phyloP scores from a whole-genome alignment of 164 flowering plant species.

The Magnolia changhungtana region DNA sequence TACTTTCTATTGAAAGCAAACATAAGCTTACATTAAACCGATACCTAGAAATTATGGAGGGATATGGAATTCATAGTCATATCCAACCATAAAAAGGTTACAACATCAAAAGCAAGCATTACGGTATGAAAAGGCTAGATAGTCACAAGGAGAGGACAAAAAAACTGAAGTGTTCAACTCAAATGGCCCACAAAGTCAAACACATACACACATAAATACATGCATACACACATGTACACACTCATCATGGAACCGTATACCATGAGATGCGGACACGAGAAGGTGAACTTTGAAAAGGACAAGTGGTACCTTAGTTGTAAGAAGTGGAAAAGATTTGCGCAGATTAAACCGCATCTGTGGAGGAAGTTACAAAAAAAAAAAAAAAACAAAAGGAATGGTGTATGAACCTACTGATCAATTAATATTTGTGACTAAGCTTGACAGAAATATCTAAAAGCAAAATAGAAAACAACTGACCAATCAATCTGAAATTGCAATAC shows the following conservation, averaged over 20 bases:
- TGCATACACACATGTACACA: background rate
- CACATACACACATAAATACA: too few relatives aligned
- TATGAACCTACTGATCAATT: background rate
- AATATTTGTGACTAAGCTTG: background rate
- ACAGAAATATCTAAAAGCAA: background rate
- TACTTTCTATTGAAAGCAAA: slow-evolving; percentile 47
- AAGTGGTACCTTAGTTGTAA: slow-evolving; percentile 79
- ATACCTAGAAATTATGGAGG: background rate
- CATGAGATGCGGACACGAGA: background rate
- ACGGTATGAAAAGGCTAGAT: too few relatives aligned
- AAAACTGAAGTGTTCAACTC: background rate
- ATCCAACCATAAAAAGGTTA: background rate
- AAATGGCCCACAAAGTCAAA: too few relatives aligned
- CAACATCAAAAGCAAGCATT: background rate
- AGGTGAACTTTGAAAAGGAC: background rate
- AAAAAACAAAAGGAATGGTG: background rate
- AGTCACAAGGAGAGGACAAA: too few relatives aligned
- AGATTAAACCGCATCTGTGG: slow-evolving; percentile 85
- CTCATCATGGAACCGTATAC: background rate
- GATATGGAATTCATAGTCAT: background rate
- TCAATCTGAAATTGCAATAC: slow-evolving; percentile 24
- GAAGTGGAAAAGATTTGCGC: slow-evolving; percentile 80
- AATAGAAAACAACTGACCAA: background rate
- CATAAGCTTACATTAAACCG: background rate
- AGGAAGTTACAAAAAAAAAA: background rate